Conservation (phyloP, 2,329 filamentous ascomycete species). For the Trichoderma citrinoviride region DNA sequence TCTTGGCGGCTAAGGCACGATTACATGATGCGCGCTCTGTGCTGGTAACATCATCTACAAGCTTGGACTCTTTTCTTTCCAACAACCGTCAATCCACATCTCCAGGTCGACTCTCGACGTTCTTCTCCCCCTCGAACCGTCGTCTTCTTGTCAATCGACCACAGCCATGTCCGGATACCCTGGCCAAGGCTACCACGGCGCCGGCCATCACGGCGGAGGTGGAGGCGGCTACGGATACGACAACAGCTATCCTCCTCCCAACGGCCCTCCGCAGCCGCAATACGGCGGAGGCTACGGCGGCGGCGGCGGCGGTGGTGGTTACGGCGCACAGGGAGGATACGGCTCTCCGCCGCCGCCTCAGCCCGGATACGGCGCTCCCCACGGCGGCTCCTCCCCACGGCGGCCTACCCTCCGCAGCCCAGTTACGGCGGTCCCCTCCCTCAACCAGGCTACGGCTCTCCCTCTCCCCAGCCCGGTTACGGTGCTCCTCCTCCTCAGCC, state of each 20-base stretch:
- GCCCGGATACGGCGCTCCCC: conserved; percentile 16
- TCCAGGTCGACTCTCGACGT: neutral
- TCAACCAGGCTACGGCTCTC: conserved; percentile 23
- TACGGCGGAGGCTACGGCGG: conserved; percentile 25
- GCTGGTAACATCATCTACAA: too few relatives aligned
- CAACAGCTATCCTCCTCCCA: conserved; percentile 17
- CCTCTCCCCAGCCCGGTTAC: conserved; percentile 25
- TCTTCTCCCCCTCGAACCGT: neutral
- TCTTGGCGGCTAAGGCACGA: neutral
- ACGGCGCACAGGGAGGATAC: conserved; percentile 26
- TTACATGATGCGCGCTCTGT: neutral
- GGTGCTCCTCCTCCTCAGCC: conserved; percentile 30
- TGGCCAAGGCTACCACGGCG: conserved; percentile 42
- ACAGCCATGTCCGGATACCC: conserved; percentile 41
- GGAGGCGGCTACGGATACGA: conserved; percentile 33
- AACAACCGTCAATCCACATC: neutral
- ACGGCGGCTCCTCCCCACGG: conserved; percentile 23
- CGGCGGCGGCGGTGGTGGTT: conserved; percentile 26
- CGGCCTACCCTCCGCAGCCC: conserved; percentile 25
- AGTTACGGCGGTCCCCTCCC: conserved; percentile 28
- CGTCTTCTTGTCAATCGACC: neutral
- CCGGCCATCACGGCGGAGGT: conserved; percentile 33
- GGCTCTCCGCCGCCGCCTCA: conserved; percentile 27
- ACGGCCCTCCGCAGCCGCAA: conserved; percentile 24
- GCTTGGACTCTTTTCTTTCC: neutral